Conservation (phyloP, 139 green algal species). For the Pedinophyceae sp. region DNA sequence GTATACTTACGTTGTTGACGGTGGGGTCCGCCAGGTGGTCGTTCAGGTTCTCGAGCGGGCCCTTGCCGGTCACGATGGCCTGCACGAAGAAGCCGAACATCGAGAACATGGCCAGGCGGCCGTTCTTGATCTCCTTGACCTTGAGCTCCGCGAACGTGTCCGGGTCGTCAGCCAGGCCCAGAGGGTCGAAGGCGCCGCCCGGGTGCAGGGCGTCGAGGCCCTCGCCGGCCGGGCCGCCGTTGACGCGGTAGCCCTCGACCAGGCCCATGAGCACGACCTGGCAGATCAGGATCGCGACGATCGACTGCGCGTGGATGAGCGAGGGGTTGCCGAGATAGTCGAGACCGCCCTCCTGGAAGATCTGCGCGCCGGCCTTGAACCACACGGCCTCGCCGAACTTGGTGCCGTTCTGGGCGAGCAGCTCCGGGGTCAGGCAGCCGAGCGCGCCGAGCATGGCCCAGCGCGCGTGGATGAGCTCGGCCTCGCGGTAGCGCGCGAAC, state of each 20-base stretch:
- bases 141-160: constrained; percentile 69
- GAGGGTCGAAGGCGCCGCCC: constrained; percentile 36
- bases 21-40: constrained; percentile 60
- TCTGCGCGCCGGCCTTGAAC: constrained; percentile 90
- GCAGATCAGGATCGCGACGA: constrained; percentile 16
- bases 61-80: constrained; percentile 43
- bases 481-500: constrained; percentile 74
- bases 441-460: constrained; percentile 93
- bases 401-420: constrained; percentile 22
- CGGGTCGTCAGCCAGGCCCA: constrained; percentile 28
- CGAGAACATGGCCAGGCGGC: constrained; percentile 56
- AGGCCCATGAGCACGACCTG: constrained; percentile 64
- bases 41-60: constrained; percentile 25
- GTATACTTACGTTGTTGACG: constrained; percentile 58
- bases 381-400: constrained; percentile 65
- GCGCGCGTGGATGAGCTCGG: constrained; percentile 92
- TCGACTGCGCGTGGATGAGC: constrained; percentile 35
- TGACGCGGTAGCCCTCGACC: constrained; percentile 51
- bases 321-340: constrained; percentile 56
- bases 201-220: constrained; percentile 37
- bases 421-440: constrained; percentile 39
- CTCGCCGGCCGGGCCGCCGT: constrained; percentile 38
- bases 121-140: constrained; percentile 65
- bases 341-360: constrained; percentile 70
- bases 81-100: constrained; percentile 48